Base-by-base conservation (phyloP, 179 eudicot genomes). In the Camellia oleifera region DNA sequence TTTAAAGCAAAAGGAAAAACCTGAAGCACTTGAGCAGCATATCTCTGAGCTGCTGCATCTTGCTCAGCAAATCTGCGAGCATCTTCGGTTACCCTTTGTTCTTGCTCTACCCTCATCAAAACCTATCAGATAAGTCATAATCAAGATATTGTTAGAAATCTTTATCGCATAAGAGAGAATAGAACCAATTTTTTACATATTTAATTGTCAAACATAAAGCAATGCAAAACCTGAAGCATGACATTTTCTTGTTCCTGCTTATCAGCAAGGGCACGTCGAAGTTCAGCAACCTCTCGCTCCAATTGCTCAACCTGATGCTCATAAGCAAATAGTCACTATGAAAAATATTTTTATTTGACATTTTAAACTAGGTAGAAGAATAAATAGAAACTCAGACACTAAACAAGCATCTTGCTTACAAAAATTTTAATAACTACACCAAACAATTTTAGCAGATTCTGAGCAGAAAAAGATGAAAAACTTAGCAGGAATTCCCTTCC, bases 71-170 rank as follows among this genome's bases (percentile, higher is more conserved):
- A 97, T 87, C 90, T 87, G 56, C 99, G 97, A 81, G 97, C 98
- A 90, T 97, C 99, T 88, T 97, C 99, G 54, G 99, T 97, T 79
- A 97, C 92, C 86, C 82, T 97, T 77, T 97, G 99, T 57, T 92
- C 99, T 86, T 94, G 99, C 87, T 97, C 99, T 68, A 94, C 99
- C 79, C 97, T 86, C 97, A 97, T 97, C 81, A 94, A 86, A 78
- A 94, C 98, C 99, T 96, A 77, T 54, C 81, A 74, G 70, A 77
- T 4, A 76, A 54, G 46, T 57, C 14, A 17, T 46, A 45, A 26
- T n/a, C 12, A 58, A 78, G 58, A 17, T 78, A 68, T 14, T 20
- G 7, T 46, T n/a, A 18, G 5, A 57, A 40, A 61, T n/a, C 4
- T 6, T 20, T 13, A 72, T 56, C 75, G 4, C 46, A 58, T 14